Base-by-base conservation (phyloP, 495 filamentous ascomycete species). In the Aspergillus funiculosus region DNA sequence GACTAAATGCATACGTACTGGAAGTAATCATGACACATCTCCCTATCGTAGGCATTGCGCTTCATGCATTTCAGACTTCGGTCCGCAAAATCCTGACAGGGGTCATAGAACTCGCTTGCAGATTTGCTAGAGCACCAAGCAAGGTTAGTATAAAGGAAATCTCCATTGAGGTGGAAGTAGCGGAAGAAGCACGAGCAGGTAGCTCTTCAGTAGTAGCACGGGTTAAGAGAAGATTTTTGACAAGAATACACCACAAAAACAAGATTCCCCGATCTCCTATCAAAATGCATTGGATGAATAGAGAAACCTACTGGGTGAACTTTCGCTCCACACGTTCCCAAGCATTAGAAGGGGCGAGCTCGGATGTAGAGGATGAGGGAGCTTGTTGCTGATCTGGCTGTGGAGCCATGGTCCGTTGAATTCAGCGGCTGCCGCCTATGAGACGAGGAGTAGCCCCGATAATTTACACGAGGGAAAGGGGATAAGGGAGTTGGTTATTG, bases 1-100 rank as follows among this genome's bases (percentile, higher is more conserved):
- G 11, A 39, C 10, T n/a, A 4, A 39, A 39, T 34, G 25, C n/a
- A n/a, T n/a, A 57, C 65, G 28, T 57, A 96, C 90, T 95, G 85
- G 58, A 97, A 97, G 62, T 92, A 97, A 62, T 96, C 92, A 38
- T 68, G 66, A 58, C 91, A 97, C 79, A 96, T 82, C n/a, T 83
- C 75, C 41, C 81, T 77, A 61, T 95, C 88, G 14, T 80, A 87
- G 2, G 68, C 81, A 66, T 97, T 97, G 17, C 91, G 80, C 53
- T 86, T 81, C 63, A 97, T 72, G 67, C 91, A 97, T 57, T 77
- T 80, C 9, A 94, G 77, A 63, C 88, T 95, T 48, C 79, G 74
- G 35, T 79, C 65, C n/a, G 92, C 91, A n/a, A 87, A 89, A 44
- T 94, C 87, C 60, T 96, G 89, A 61, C 91, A 97, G 10, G 91